Conservation (phyloP, 306 rosid genomes). For the Urtica urens region DNA sequence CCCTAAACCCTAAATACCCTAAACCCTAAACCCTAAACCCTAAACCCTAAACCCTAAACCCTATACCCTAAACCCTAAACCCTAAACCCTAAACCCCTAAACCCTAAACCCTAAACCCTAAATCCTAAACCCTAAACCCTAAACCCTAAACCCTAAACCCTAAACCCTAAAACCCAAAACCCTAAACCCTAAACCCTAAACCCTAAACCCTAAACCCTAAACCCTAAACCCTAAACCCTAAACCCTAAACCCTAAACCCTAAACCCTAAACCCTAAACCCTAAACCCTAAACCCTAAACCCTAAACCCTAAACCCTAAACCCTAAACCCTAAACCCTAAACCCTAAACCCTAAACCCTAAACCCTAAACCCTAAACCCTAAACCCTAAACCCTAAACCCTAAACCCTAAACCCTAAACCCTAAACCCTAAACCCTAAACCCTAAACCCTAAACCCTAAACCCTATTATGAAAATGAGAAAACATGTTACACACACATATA, state of each 20-base stretch:
- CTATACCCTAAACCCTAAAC: constrained; percentile 1
- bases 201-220: neutral
- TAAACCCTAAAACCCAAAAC: too few relatives aligned
- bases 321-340: constrained; percentile 1
- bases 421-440: neutral
- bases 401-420: neutral
- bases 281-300: neutral
- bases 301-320: constrained; percentile 1
- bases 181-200: neutral
- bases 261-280: constrained; percentile 4
- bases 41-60: neutral
- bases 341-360: neutral
- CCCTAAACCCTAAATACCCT: neutral
- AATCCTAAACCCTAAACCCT: too few relatives aligned
- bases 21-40: neutral
- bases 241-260: neutral
- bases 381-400: neutral
- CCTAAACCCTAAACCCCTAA: too few relatives aligned
- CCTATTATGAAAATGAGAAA: too few relatives aligned
- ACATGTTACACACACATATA: too few relatives aligned
- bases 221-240: neutral
- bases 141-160: neutral
- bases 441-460: neutral
- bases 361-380: neutral
- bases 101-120: too few relatives aligned